phyloP scores from a whole-genome alignment of 148 eudicot genomes.

The Nepenthes mirabilis region DNA sequence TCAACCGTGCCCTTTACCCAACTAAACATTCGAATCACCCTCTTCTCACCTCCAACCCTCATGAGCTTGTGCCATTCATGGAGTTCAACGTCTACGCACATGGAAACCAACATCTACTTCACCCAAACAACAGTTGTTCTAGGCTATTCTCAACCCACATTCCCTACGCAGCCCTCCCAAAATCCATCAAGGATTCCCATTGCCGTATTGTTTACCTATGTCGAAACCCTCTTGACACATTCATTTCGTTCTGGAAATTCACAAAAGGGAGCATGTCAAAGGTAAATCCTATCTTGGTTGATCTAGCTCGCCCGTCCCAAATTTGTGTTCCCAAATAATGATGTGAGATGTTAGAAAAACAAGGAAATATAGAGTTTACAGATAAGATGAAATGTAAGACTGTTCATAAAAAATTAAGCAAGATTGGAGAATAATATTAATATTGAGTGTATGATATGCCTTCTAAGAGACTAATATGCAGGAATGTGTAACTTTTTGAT shows the following conservation, averaged over 20 bases:
- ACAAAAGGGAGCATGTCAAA: too few species aligned
- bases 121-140: not conserved
- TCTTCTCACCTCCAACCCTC: slow-evolving; percentile 24
- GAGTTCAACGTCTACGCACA: slow-evolving; percentile 4
- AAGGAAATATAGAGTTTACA: too few species aligned
- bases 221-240: slow-evolving; percentile 12
- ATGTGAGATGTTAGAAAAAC: too few species aligned
- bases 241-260: slow-evolving; percentile 10
- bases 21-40: slow-evolving; percentile 17
- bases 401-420: too few species aligned
- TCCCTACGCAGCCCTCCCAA: slow-evolving; percentile 6
- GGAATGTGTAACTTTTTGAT: too few species aligned
- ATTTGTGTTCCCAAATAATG: too few species aligned
- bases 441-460: too few species aligned
- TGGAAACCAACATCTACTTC: slow-evolving; percentile 8
- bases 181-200: slow-evolving; percentile 1
- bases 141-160: slow-evolving; percentile 14
- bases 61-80: slow-evolving; percentile 29
- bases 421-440: too few species aligned
- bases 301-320: too few species aligned
- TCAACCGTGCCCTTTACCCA: not conserved
- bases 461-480: too few species aligned
- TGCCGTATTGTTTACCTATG: slow-evolving; percentile 13
- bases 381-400: too few species aligned
- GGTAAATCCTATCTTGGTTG: too few species aligned